A percentile compares a stretch with the other conserved stretches of the same genome.
phyloP scores from a whole-genome alignment of 257 asterid species.

The Mentha longifolia region DNA sequence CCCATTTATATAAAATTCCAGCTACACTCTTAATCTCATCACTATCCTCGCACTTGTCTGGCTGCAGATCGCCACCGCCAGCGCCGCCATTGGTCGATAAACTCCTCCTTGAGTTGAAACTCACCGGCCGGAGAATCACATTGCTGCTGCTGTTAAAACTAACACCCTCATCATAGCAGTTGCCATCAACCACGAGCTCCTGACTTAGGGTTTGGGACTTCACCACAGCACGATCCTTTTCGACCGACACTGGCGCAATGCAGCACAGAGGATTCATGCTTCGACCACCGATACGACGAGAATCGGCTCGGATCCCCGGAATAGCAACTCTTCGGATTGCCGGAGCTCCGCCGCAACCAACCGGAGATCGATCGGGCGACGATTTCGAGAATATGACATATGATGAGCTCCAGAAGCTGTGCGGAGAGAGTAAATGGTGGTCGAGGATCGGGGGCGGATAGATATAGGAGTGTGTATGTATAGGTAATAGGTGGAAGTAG shows the following conservation, averaged over 20 bases:
- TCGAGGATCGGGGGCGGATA: slow-evolving; percentile 37
- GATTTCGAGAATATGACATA: slow-evolving; percentile 56
- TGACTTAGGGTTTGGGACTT: slow-evolving; percentile 67
- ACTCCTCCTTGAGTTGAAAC: slow-evolving; percentile 69
- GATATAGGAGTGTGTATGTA: slow-evolving; percentile 41
- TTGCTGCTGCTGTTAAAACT: slow-evolving; percentile 29
- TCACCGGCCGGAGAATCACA: slow-evolving; percentile 45
- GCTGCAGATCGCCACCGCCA: slow-evolving; percentile 45
- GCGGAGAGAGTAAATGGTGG: slow-evolving; percentile 11
- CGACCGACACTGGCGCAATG: slow-evolving; percentile 98
- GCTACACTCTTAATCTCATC: slow-evolving; percentile 63
- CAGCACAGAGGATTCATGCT: slow-evolving; percentile 98
- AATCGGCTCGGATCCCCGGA: slow-evolving; percentile 43
- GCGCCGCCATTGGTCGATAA: slow-evolving; percentile 51
- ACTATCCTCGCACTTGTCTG: slow-evolving; percentile 43
- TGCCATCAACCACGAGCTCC: slow-evolving; percentile 48
- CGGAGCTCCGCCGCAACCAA: slow-evolving; percentile 53
- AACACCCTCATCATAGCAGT: slow-evolving; percentile 31
- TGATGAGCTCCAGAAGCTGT: slow-evolving; percentile 36
- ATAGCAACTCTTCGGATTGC: slow-evolving; percentile 32
- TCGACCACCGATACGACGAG: slow-evolving; percentile 3
- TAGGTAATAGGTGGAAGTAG: slow-evolving; percentile 45
- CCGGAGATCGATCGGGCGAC: slow-evolving; percentile 66
- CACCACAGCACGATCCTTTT: slow-evolving; percentile 76
- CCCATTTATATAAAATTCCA: slow-evolving; percentile 92